phyloP scores from a whole-genome alignment of 176 grass and related monocot genomes.

The Oryza officinalis region DNA sequence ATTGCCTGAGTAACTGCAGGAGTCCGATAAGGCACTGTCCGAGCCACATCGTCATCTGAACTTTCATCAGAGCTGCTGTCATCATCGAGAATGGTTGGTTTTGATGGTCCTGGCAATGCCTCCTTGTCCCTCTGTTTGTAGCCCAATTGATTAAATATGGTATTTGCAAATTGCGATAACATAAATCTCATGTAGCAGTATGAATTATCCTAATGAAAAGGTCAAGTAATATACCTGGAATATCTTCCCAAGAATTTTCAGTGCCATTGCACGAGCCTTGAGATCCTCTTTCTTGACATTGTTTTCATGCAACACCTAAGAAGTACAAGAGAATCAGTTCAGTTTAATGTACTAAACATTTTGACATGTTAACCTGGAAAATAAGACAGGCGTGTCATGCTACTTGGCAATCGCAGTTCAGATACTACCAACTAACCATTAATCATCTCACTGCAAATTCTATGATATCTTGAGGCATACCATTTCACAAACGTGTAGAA shows the following conservation, averaged over 20 bases:
- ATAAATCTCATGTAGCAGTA: background rate
- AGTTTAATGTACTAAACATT: background rate
- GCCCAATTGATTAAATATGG: slow-evolving; percentile 24
- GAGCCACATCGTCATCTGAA: slow-evolving; percentile 73
- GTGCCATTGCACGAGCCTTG: slow-evolving; percentile 66
- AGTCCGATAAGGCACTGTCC: slow-evolving; percentile 62
- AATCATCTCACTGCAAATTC: background rate
- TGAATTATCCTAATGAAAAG: slow-evolving; percentile 1
- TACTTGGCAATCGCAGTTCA: background rate
- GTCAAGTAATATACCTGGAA: slow-evolving; percentile 61
- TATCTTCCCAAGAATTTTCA: slow-evolving; percentile 89
- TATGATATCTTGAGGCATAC: slow-evolving; percentile 42
- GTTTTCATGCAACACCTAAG: slow-evolving; percentile 80
- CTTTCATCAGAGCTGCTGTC: slow-evolving; percentile 77
- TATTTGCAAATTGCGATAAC: background rate
- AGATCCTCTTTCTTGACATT: slow-evolving; percentile 95
- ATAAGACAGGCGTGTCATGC: background rate
- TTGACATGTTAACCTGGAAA: background rate
- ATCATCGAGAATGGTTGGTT: slow-evolving; percentile 68
- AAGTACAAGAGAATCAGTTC: background rate
- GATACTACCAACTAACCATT: background rate
- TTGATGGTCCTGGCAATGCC: slow-evolving; percentile 65
- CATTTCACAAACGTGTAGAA: slow-evolving; percentile 94
- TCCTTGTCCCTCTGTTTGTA: slow-evolving; percentile 72
- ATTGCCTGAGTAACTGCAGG: slow-evolving; percentile 92